phyloP scores from a whole-genome alignment of 495 filamentous ascomycete genomes.

The Cercophora newfieldiana region DNA sequence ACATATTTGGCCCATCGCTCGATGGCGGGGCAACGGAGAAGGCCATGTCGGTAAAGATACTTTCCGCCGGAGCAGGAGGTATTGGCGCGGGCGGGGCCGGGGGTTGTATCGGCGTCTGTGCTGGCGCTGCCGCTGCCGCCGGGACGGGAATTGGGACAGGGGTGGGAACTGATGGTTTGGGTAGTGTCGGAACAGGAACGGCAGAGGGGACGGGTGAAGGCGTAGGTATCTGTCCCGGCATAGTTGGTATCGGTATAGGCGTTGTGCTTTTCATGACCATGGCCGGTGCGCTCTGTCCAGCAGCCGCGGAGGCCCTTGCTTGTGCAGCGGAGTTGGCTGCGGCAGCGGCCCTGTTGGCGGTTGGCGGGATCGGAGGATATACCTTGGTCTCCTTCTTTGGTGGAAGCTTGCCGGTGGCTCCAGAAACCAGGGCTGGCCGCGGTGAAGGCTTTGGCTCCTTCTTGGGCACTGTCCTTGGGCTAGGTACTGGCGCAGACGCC shows the following conservation, averaged over 20 bases:
- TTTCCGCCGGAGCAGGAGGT: constrained; percentile 22
- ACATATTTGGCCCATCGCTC: constrained; percentile 25
- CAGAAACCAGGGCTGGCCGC: constrained; percentile 18
- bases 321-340: constrained; percentile 21
- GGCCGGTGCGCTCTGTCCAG: background rate
- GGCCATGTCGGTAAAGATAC: constrained; percentile 46
- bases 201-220: background rate
- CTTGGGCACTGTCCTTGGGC: constrained; percentile 23
- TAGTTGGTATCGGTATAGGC: constrained; percentile 15
- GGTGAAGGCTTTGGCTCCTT: constrained; percentile 23
- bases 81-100: background rate
- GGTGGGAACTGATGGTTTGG: background rate
- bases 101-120: constrained; percentile 13
- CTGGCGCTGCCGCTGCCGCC: constrained; percentile 20
- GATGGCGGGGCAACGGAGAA: constrained; percentile 44
- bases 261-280: constrained; percentile 16
- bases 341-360: constrained; percentile 27
- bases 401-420: constrained; percentile 21
- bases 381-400: constrained; percentile 39
- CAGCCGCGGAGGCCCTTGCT: constrained; percentile 11
- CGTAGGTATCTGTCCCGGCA: constrained; percentile 1
- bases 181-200: background rate
- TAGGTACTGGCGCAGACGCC: constrained; percentile 19
- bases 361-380: background rate
- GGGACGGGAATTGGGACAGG: constrained; percentile 6